phyloP scores from a whole-genome alignment of 495 filamentous ascomycete species.

The Chaetomidium leptoderma region DNA sequence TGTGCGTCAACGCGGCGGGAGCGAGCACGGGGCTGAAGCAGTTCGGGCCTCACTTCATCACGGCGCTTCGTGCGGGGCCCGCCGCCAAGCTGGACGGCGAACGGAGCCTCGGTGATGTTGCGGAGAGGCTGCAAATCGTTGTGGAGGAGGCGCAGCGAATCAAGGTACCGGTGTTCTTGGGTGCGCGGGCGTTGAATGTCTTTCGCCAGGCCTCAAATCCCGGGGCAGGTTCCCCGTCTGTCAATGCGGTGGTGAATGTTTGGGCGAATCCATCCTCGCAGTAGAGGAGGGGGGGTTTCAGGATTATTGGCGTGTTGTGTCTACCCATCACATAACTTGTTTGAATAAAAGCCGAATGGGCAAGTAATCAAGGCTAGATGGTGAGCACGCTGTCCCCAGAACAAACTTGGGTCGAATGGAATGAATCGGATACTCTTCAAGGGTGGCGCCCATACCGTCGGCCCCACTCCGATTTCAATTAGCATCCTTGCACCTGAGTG shows the following conservation, averaged over 20 bases:
- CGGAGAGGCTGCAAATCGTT: constrained; percentile 45
- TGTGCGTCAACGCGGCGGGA: constrained; percentile 69
- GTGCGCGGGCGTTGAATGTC: constrained; percentile 36
- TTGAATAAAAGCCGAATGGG: no score
- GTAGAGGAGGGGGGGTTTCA: background rate
- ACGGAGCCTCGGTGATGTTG: constrained; percentile 39
- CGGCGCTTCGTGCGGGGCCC: constrained; percentile 31
- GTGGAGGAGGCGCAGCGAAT: constrained; percentile 49
- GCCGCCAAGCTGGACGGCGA: constrained; percentile 14
- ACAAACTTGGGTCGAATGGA: no score
- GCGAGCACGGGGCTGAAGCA: constrained; percentile 57
- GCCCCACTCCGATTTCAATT: background rate
- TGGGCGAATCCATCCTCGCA: constrained; percentile 27
- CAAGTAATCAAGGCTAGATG: no score
- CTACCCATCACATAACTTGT: no score
- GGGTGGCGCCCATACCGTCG: background rate
- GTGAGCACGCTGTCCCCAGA: no score
- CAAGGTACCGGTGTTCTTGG: constrained; percentile 40
- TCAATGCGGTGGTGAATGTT: constrained; percentile 35
- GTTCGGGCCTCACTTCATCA: constrained; percentile 54
- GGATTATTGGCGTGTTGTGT: no score
- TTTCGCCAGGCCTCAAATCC: constrained; percentile 30
- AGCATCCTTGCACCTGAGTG: background rate
- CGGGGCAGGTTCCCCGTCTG: constrained; percentile 14
- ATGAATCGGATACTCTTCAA: no score